Evolutionary conservation across 1,284 basidiomycete genomes (phyloP).

Genomic region (Tilletia caries): DNA sequence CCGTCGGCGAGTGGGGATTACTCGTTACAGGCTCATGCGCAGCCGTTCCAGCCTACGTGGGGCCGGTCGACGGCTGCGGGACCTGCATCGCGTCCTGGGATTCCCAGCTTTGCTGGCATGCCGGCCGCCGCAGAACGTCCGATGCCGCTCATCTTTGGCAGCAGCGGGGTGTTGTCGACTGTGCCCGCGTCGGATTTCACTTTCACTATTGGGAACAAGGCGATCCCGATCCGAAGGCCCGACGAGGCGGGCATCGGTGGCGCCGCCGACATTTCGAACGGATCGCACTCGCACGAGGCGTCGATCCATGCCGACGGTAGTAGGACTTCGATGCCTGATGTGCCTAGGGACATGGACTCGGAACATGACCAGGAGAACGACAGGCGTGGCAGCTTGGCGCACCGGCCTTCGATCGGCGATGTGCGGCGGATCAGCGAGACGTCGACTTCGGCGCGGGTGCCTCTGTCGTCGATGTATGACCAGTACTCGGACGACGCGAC

Average conservation of each 20-base stretch:
- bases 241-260: slow-evolving; percentile 8
- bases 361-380: slow-evolving; percentile 14
- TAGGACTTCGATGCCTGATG: background rate
- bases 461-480: slow-evolving; percentile 1
- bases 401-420: background rate
- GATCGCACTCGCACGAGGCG: background rate
- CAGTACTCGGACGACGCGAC: slow-evolving; percentile 8
- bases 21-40: slow-evolving; percentile 31
- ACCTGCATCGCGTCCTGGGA: slow-evolving; percentile 26
- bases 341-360: slow-evolving; percentile 4
- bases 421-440: background rate
- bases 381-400: background rate
- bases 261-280: background rate
- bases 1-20: background rate
- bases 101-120: slow-evolving; percentile 28
- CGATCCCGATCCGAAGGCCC: slow-evolving; percentile 36
- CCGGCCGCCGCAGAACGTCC: slow-evolving; percentile 1
- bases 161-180: slow-evolving; percentile 10
- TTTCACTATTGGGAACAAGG: slow-evolving; percentile 26
- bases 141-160: slow-evolving; percentile 8
- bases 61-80: slow-evolving; percentile 19
- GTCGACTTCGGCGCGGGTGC: background rate
- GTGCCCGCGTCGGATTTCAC: slow-evolving; percentile 25
- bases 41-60: slow-evolving; percentile 38
- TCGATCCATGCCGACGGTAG: background rate